Percentiles rank a stretch among this genome's conserved stretches.
Conservation (phyloP, 2,329 filamentous ascomycete species). For the Trichoderma simmonsii region DNA sequence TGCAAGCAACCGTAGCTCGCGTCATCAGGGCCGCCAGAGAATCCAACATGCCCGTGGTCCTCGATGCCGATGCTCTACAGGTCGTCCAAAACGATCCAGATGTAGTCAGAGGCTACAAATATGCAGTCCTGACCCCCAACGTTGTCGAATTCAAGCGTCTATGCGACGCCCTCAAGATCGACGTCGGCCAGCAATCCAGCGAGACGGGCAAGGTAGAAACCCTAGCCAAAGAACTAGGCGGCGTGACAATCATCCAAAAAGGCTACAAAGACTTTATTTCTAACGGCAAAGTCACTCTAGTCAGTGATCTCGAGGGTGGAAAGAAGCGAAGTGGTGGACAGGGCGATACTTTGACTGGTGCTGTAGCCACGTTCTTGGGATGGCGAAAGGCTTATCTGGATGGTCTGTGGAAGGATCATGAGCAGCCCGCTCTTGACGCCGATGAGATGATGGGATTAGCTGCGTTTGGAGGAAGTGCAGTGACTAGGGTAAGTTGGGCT, state of each 20-base stretch:
- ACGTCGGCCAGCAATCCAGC: slow-evolving; percentile 37
- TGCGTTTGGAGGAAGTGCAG: slow-evolving; percentile 79
- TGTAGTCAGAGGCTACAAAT: slow-evolving; percentile 73
- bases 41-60: slow-evolving; percentile 70
- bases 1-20: slow-evolving; percentile 78
- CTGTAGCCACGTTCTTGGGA: slow-evolving; percentile 80
- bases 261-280: slow-evolving; percentile 78
- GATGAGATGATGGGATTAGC: slow-evolving; percentile 69
- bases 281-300: slow-evolving; percentile 71
- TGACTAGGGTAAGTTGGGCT: slow-evolving; percentile 66
- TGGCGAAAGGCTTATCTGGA: slow-evolving; percentile 89
- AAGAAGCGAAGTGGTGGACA: slow-evolving; percentile 90
- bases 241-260: slow-evolving; percentile 90
- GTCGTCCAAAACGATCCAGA: slow-evolving; percentile 73
- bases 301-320: slow-evolving; percentile 76
- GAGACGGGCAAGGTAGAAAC: slow-evolving; percentile 54
- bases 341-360: slow-evolving; percentile 90
- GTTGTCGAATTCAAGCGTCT: slow-evolving; percentile 87
- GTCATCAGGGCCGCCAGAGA: slow-evolving; percentile 77
- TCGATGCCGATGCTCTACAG: slow-evolving; percentile 86
- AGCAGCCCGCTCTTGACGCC: slow-evolving; percentile 40
- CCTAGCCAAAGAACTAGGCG: slow-evolving; percentile 73
- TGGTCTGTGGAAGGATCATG: slow-evolving; percentile 65
- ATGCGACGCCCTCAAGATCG: slow-evolving; percentile 70
- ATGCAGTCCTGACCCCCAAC: slow-evolving; percentile 90